These are phyloP conservation scores for Hyparrhenia diplandra DNA, from an alignment of 176 grass and related monocot genomes.

Conservation along the genomic window DNA sequence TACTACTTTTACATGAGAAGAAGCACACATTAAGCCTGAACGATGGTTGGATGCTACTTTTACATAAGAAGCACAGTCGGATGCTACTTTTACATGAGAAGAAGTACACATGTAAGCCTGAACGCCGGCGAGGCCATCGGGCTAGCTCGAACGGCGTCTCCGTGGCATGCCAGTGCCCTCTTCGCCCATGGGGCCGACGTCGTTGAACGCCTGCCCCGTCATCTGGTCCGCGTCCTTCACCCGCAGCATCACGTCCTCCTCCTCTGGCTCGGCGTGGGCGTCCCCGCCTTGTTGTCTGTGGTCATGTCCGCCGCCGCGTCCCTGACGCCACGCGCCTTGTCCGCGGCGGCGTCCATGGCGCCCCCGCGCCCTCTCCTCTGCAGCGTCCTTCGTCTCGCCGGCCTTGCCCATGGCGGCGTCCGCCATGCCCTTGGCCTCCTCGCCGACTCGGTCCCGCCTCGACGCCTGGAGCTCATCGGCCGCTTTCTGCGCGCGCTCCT, in stretches of 20 bases:
- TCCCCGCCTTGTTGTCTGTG: background rate
- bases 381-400: conserved; percentile 15
- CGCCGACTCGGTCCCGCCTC: conserved; percentile 4
- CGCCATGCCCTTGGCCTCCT: conserved; percentile 16
- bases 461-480: conserved; percentile 39
- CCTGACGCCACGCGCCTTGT: background rate
- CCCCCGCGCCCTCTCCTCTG: background rate
- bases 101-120: too few species aligned
- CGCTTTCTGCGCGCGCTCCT: conserved; percentile 37
- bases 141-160: background rate
- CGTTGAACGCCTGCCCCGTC: conserved; percentile 47
- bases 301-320: background rate
- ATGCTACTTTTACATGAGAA: too few species aligned
- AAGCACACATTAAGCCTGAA: too few species aligned
- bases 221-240: conserved; percentile 48
- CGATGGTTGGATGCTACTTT: too few species aligned
- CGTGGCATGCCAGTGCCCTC: conserved; percentile 33
- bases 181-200: conserved; percentile 34
- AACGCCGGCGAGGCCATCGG: background rate
- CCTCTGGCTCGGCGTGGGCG: background rate
- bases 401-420: conserved; percentile 11
- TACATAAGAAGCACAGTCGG: too few species aligned
- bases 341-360: conserved; percentile 11
- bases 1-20: background rate
- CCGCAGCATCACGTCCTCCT: conserved; percentile 16